Conservation (phyloP, 1,284 basidiomycete species). For the Chondrostereum purpureum region DNA sequence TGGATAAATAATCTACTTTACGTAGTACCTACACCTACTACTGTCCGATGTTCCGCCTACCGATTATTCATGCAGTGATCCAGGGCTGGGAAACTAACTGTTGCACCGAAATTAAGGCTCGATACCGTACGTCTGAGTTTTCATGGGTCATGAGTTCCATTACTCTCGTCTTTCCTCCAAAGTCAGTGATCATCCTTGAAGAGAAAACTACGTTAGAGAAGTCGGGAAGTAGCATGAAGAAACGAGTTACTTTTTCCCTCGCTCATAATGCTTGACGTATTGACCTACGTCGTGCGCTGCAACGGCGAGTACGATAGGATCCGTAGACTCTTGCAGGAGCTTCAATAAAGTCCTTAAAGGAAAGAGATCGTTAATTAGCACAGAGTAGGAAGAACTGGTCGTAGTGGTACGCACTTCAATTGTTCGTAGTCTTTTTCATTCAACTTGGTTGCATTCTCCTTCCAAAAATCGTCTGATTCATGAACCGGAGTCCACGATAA, state of each 20-base stretch:
- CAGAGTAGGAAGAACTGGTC: not conserved
- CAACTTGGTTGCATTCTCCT: constrained; percentile 83
- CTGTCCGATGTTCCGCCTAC: too few relatives aligned
- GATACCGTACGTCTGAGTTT: constrained; percentile 87
- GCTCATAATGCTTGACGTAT: constrained; percentile 86
- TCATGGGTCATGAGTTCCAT: constrained; percentile 94
- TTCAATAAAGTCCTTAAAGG: constrained; percentile 59
- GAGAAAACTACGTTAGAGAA: constrained; percentile 9
- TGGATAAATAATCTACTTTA: too few relatives aligned
- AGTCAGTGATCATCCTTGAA: constrained; percentile 70
- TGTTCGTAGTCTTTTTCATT: constrained; percentile 78
- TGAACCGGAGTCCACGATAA: constrained; percentile 95
- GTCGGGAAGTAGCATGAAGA: not conserved
- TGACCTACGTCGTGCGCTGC: constrained; percentile 91
- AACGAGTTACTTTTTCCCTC: constrained; percentile 75
- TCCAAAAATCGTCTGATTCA: constrained; percentile 96
- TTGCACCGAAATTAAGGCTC: constrained; percentile 81
- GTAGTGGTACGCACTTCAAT: constrained; percentile 53
- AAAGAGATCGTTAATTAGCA: too few relatives aligned
- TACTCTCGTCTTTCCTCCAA: constrained; percentile 84
- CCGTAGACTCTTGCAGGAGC: constrained; percentile 63
- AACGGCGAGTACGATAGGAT: constrained; percentile 78
- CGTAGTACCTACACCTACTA: too few relatives aligned
- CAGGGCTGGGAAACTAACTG: constrained; percentile 78
- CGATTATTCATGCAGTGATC: constrained; percentile 38